Percentiles rank a stretch among this genome's conserved stretches.
phyloP scores from a whole-genome alignment of 164 flowering plant genomes.

The Umbilicus rupestris region DNA sequence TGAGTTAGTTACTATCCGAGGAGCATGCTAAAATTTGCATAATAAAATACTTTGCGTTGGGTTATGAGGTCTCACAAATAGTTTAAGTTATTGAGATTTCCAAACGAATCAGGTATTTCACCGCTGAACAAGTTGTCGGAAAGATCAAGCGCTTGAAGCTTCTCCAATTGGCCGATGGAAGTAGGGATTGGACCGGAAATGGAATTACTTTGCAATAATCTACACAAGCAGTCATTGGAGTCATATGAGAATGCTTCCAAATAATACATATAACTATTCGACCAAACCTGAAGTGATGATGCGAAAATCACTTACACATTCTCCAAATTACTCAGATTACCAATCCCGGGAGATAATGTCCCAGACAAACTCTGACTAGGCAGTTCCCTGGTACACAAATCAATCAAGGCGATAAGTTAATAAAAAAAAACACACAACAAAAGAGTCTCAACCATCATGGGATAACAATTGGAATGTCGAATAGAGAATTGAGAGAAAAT shows the following conservation, averaged over 20 bases:
- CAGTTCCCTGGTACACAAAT: slow-evolving; percentile 50
- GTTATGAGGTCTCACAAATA: slow-evolving; percentile 54
- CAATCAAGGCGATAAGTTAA: not conserved
- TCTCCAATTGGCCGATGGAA: slow-evolving; percentile 60
- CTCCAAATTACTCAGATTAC: slow-evolving; percentile 69
- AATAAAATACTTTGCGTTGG: not conserved
- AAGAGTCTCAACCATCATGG: not conserved
- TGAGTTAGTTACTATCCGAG: not conserved
- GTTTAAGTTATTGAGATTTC: slow-evolving; percentile 60
- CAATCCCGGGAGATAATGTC: slow-evolving; percentile 64
- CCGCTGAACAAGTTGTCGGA: slow-evolving; percentile 69
- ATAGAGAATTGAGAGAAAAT: too few relatives aligned
- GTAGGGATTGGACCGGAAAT: slow-evolving; percentile 79
- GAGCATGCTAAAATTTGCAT: not conserved
- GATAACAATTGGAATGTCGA: not conserved
- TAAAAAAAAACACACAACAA: too few relatives aligned
- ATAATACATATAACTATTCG: not conserved
- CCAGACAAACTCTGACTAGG: slow-evolving; percentile 88
- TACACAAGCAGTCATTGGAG: slow-evolving; percentile 17
- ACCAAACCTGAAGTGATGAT: not conserved
- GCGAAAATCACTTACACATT: slow-evolving; percentile 61
- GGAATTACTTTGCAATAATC: slow-evolving; percentile 84
- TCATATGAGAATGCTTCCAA: not conserved
- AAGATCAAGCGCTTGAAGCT: slow-evolving; percentile 82
- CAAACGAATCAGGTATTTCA: slow-evolving; percentile 68